Evolutionary conservation across 2,329 filamentous ascomycete genomes (phyloP).

Genomic region (Myrmaecium sp.): DNA sequence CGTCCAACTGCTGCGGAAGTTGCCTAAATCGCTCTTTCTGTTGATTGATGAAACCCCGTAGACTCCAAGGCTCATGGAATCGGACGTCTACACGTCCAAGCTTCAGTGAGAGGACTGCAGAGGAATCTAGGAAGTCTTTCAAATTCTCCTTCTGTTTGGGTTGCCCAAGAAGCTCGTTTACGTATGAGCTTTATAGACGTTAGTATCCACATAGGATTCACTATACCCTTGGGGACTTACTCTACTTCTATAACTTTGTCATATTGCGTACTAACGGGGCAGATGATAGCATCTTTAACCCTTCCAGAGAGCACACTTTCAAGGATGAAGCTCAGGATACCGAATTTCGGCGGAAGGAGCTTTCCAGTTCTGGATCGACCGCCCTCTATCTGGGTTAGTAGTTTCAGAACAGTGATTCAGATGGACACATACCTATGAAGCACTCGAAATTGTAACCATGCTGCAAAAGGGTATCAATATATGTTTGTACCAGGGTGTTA

Average conservation of each 20-base stretch:
- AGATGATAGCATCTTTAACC: conserved; percentile 81
- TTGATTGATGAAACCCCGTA: conserved; percentile 63
- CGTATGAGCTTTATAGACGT: conserved; percentile 47
- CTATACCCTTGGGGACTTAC: conserved; percentile 13
- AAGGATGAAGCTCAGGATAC: conserved; percentile 79
- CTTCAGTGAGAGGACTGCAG: conserved; percentile 73
- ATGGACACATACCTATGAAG: conserved; percentile 47
- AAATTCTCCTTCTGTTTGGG: conserved; percentile 95
- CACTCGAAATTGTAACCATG: conserved; percentile 92
- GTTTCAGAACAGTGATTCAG: not conserved
- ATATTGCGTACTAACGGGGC: conserved; percentile 92
- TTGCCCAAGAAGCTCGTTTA: conserved; percentile 80
- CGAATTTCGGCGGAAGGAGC: conserved; percentile 83
- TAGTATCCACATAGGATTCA: not conserved
- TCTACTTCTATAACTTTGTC: conserved; percentile 98
- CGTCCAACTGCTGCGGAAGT: conserved; percentile 16
- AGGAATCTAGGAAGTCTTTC: conserved; percentile 72
- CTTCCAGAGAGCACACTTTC: conserved; percentile 79
- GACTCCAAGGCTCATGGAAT: conserved; percentile 91
- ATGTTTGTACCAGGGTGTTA: conserved; percentile 81
- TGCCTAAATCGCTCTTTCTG: conserved; percentile 45
- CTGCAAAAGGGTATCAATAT: conserved; percentile 82
- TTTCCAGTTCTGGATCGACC: conserved; percentile 88
- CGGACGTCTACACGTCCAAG: conserved; percentile 86
- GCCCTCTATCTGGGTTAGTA: conserved; percentile 45